Conservation (phyloP, 2,329 filamentous ascomycete species). For the Cercospora beticola region DNA sequence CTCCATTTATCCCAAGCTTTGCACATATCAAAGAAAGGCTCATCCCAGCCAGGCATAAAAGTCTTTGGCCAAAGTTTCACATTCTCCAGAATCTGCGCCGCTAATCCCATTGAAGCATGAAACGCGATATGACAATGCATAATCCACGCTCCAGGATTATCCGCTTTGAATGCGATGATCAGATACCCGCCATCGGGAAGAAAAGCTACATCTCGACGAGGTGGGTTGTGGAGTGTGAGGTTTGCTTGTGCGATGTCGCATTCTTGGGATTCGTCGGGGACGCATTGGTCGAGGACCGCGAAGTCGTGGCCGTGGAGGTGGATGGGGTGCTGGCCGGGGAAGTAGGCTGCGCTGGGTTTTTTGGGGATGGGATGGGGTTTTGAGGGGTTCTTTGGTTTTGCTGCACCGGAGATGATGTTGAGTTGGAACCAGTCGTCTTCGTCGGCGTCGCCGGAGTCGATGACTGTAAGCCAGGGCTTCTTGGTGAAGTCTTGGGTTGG, state of each 20-base stretch:
- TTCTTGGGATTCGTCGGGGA: slow-evolving; percentile 25
- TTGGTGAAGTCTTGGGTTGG: slow-evolving; percentile 42
- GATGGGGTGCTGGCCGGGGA: slow-evolving; percentile 43
- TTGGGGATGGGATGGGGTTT: neutral
- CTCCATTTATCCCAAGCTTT: neutral
- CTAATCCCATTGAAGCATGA: slow-evolving; percentile 50
- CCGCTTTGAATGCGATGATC: slow-evolving; percentile 51
- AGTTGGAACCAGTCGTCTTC: slow-evolving; percentile 41
- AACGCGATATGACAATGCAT: slow-evolving; percentile 60
- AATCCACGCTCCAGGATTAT: slow-evolving; percentile 51
- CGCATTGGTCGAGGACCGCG: slow-evolving; percentile 34
- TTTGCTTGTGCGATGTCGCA: slow-evolving; percentile 31
- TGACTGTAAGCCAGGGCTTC: slow-evolving; percentile 38
- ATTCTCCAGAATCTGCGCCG: slow-evolving; percentile 30
- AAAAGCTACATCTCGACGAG: slow-evolving; percentile 51
- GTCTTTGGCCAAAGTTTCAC: slow-evolving; percentile 4
- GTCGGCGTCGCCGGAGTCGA: slow-evolving; percentile 40
- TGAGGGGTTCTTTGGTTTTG: neutral
- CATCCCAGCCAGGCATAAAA: neutral
- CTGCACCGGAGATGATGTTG: slow-evolving; percentile 47
- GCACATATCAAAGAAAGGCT: slow-evolving; percentile 1
- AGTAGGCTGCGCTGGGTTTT: slow-evolving; percentile 7
- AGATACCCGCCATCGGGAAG: slow-evolving; percentile 48
- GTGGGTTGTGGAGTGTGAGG: slow-evolving; percentile 46
- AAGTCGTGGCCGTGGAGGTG: slow-evolving; percentile 43